phyloP scores from a whole-genome alignment of 2,329 filamentous ascomycete genomes.

The Leptographium lundbergii region DNA sequence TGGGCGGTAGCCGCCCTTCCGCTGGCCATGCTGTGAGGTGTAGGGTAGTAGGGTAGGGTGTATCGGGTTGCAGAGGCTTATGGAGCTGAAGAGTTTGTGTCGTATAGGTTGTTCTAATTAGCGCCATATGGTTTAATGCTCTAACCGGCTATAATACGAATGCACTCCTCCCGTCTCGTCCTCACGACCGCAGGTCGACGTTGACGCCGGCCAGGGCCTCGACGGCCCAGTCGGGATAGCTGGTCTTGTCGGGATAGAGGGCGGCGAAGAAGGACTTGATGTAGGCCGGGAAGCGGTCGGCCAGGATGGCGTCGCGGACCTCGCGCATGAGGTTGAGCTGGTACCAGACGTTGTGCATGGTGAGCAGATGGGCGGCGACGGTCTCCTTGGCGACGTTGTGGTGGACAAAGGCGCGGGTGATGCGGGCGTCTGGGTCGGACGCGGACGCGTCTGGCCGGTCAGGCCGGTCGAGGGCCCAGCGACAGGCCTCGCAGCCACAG shows the following conservation, averaged over 20 bases:
- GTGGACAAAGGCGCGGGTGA: conserved; percentile 82
- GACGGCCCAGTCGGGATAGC: conserved; percentile 76
- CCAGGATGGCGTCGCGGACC: conserved; percentile 64
- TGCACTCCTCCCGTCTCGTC: too few relatives aligned
- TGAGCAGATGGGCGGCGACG: conserved; percentile 70
- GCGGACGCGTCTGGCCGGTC: too few relatives aligned
- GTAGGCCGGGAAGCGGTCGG: conserved; percentile 69
- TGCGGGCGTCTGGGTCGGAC: too few relatives aligned
- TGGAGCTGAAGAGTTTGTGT: neutral
- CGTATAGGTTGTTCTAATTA: too few relatives aligned
- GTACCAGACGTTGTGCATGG: conserved; percentile 93
- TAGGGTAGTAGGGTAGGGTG: neutral
- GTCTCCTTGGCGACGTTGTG: conserved; percentile 93
- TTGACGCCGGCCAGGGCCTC: conserved; percentile 67
- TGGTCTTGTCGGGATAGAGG: conserved; percentile 52
- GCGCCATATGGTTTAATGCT: neutral
- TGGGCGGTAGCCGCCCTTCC: conserved; percentile 7
- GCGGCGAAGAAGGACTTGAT: conserved; percentile 65
- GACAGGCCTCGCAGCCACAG: conserved; percentile 72
- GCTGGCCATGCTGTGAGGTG: neutral
- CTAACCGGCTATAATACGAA: neutral
- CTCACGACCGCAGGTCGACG: conserved; percentile 44
- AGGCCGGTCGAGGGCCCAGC: conserved; percentile 17
- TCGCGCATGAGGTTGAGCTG: conserved; percentile 72
- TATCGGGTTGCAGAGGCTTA: neutral